Base-by-base conservation (phyloP, 2,329 filamentous ascomycete genomes). In the Karstenula rhodostoma region DNA sequence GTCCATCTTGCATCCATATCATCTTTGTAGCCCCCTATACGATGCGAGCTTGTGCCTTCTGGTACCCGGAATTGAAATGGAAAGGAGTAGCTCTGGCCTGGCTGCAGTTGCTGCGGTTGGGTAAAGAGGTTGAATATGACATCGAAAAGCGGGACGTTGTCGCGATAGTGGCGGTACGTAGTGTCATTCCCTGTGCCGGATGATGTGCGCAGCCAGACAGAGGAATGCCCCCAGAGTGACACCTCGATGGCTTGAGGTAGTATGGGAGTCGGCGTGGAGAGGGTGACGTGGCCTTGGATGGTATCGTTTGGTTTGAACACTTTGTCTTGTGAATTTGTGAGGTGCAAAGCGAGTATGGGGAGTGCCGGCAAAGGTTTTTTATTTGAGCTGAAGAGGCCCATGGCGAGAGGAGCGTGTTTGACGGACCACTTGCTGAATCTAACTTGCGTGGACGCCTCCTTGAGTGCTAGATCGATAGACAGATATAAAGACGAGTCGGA, bases 21-120 rank as follows among this genome's bases (percentile, higher is more conserved):
- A 8, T 64, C 9, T 43, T 69, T 58, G 58, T 73, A 73, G 25
- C 61, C 61, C 1, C 57, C 62, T 22, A 56, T 19, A 2, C 71
- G 57, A 19, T 60, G 61, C 48, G 63, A 60, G 5, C 57, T 47
- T 1, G 69, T 70, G 9, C 65, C 61, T 47, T 58, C 50, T 2
- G 71, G 71, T 5, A 72, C 57, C 0, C 55, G 56, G 48, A 73
- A 68, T 13, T 50, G 33, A 51, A 72, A 73, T 2, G 67, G 67
- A 44, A 65, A 71, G 3, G 57, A 65, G 55, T 72, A 70, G 0
- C 25, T 48, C 42, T 66, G 53, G 23, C 57, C 64, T 6, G 65
- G 56, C 5, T 62, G 13, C 4, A 69, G 52, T 37, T 27, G 25
- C 13, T 60, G 43, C 17, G 60, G 29, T 23, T 53, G 51, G n/a